Evolutionary conservation across 2,329 filamentous ascomycete species (phyloP).

Genomic region (Colletotrichum plurivorum): DNA sequence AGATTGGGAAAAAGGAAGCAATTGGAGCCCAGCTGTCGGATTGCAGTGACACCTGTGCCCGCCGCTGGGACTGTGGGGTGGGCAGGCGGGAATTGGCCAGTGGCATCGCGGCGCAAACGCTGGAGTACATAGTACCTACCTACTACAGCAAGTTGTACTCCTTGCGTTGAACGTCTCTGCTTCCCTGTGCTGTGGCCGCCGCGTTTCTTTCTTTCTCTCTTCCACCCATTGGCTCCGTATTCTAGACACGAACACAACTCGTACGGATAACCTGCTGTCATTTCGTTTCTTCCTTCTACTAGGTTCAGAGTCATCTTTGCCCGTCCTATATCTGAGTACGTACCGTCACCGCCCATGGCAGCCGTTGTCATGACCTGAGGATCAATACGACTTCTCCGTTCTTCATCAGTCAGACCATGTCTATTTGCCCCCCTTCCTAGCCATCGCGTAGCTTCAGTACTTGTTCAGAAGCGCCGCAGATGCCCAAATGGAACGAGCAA

Average conservation of each 20-base stretch:
- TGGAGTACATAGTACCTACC: neutral
- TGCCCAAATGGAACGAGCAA: neutral
- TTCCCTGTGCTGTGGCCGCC: neutral
- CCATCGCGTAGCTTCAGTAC: neutral
- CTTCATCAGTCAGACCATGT: neutral
- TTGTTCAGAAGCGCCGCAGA: neutral
- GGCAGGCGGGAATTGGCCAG: constrained; percentile 10
- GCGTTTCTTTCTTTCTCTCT: constrained; percentile 10
- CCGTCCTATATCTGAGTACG: too few relatives aligned
- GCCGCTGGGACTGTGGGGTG: constrained; percentile 21
- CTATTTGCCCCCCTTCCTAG: constrained; percentile 10
- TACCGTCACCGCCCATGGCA: too few relatives aligned
- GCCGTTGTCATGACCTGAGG: neutral
- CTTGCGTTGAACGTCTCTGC: constrained; percentile 19
- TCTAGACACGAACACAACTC: too few relatives aligned
- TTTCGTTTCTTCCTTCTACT: too few relatives aligned
- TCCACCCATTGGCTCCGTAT: too few relatives aligned
- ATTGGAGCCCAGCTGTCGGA: constrained; percentile 14
- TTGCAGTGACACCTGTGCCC: constrained; percentile 25
- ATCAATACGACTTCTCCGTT: neutral
- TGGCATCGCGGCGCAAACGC: constrained; percentile 5
- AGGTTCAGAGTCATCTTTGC: too few relatives aligned
- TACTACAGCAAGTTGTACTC: neutral
- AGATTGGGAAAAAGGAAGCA: constrained; percentile 9
- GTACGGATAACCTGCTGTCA: too few relatives aligned